Evolutionary conservation across 2,329 filamentous ascomycete species (phyloP).

Genomic region (Chaetothyriales sp.): DNA sequence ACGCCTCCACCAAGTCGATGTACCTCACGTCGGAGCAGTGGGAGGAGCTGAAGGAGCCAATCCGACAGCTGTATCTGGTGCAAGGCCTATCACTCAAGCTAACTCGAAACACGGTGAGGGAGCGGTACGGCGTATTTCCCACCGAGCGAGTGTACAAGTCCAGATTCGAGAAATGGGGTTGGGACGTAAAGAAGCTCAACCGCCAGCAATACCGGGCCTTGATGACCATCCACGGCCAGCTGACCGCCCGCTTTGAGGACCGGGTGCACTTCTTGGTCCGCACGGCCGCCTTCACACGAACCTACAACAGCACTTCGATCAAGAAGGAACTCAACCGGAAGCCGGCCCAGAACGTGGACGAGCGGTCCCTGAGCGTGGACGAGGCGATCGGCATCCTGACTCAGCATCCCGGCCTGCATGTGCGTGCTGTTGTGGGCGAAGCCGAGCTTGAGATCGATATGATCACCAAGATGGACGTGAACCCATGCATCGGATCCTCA

Average conservation of each 20-base stretch:
- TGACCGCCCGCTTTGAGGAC: neutral
- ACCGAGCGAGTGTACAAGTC: conserved; percentile 12
- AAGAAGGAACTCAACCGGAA: conserved; percentile 11
- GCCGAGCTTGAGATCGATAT: conserved; percentile 7
- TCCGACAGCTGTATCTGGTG: conserved; percentile 7
- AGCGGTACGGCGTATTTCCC: conserved; percentile 3
- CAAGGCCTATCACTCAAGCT: conserved; percentile 6
- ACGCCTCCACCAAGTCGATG: conserved; percentile 2
- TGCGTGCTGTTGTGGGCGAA: conserved; percentile 25
- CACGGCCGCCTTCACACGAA: conserved; percentile 3
- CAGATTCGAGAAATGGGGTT: conserved; percentile 10
- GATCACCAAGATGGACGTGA: neutral
- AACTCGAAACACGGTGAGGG: conserved; percentile 4
- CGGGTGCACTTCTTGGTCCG: conserved; percentile 8
- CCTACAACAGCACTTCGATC: conserved; percentile 4
- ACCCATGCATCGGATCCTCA: neutral
- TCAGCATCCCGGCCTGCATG: neutral
- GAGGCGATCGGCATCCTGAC: neutral
- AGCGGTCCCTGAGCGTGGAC: neutral
- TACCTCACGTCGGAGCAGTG: conserved; percentile 4
- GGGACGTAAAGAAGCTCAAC: conserved; percentile 10
- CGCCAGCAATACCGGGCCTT: conserved; percentile 9
- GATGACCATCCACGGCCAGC: conserved; percentile 4
- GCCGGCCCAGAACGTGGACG: neutral
- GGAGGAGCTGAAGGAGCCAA: conserved; percentile 6